These are phyloP conservation scores for Fraxinus platypoda DNA, from an alignment of 305 asterid genomes.

Conservation along the genomic window DNA sequence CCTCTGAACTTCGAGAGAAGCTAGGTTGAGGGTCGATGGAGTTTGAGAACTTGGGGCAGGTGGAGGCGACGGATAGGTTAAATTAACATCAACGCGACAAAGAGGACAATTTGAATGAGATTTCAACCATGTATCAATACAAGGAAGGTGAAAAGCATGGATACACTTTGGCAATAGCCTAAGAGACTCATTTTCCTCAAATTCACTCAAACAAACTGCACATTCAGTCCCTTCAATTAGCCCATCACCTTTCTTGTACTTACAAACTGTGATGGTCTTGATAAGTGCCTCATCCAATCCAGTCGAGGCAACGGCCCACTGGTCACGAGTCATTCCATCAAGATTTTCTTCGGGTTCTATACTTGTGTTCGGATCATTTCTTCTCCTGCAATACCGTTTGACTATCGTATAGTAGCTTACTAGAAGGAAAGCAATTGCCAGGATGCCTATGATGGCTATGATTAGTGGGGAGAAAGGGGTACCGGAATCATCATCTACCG, in stretches of 20 bases:
- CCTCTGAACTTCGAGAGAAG: constrained; percentile 22
- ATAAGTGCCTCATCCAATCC: constrained; percentile 56
- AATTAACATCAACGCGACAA: constrained; percentile 45
- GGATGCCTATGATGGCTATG: constrained; percentile 43
- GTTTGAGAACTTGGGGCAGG: constrained; percentile 13
- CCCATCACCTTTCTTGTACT: constrained; percentile 37
- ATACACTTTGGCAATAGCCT: constrained; percentile 57
- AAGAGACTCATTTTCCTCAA: constrained; percentile 48
- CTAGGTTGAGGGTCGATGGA: not conserved
- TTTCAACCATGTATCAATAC: constrained; percentile 64
- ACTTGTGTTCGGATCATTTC: not conserved
- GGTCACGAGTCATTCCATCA: constrained; percentile 19
- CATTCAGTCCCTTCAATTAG: constrained; percentile 48
- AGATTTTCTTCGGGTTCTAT: constrained; percentile 19
- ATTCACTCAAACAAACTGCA: constrained; percentile 58
- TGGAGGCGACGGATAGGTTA: constrained; percentile 4
- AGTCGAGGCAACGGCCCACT: constrained; percentile 23
- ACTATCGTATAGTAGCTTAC: constrained; percentile 42
- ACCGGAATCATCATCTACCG: constrained; percentile 14
- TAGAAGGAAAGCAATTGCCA: constrained; percentile 43
- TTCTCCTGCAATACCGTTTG: constrained; percentile 41
- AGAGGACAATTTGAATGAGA: constrained; percentile 60
- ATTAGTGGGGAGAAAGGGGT: constrained; percentile 43
- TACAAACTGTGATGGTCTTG: constrained; percentile 38
- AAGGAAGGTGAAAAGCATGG: constrained; percentile 65